Base-by-base conservation (phyloP, 345 rosid genomes). In the Acer yangbiense region DNA sequence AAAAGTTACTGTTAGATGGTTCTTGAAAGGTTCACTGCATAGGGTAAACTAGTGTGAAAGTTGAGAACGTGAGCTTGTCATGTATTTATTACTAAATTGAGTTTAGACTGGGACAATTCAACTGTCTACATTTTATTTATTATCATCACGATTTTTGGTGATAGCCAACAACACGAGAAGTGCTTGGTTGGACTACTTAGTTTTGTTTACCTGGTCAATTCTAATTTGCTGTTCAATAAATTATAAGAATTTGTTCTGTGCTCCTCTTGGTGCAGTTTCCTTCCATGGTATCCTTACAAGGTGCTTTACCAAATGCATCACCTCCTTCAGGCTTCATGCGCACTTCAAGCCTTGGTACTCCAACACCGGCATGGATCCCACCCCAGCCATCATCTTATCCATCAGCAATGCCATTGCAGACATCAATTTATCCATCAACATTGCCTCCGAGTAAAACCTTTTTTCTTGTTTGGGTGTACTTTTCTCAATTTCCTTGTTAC, bases 251-350 rank as follows among this genome's bases (percentile, higher is more conserved):
- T 61, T 48, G 12, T 20, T 39, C 43, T 77, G 1, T 78, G 21
- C 50, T 78, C 65, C 72, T 74, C 72, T 17, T 73, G 75, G n/a
- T 90, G 83, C 77, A 88, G 95, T 96, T 94, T 82, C 97, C 96
- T 85, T 87, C 96, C 71, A 85, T 94, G 93, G 82, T 79, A 23
- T 65, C 97, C 71, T 78, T 90, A 74, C 95, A 90, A 85, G 82
- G 90, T 78, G 92, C 92, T 68, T 76, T 92, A 74, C 94, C 90
- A 63, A 87, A 79, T 79, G 57, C 81, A 72, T 82, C 89, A 69
- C 87, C 89, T 10, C 79, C 89, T 81, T 73, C 88, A 9, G 85
- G 88, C 54, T 66, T 87, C 35, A 73, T 79, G 72, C 89, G 10
- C 75, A 48, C 89, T 65, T 78, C 93, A 48, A 72, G 87, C 70